Percentiles rank a stretch among this genome's conserved stretches.
Evolutionary conservation across 106 monocot species (phyloP).

Genomic region (Hemerocallis citrina): DNA sequence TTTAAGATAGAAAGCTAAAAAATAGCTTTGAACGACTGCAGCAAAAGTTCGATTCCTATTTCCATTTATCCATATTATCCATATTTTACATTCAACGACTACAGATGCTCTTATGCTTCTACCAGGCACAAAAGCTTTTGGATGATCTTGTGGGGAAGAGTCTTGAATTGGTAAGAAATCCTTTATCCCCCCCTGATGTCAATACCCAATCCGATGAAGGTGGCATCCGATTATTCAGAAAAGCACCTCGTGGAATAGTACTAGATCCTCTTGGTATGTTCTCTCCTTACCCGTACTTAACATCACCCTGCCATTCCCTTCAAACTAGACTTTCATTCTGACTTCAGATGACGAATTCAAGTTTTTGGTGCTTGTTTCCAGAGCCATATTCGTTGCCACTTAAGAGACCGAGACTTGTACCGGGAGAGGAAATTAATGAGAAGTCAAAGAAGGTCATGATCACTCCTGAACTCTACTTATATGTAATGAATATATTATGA

Average conservation of each 20-base stretch:
- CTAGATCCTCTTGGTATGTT: slow-evolving; percentile 41
- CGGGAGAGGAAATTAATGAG: slow-evolving; percentile 69
- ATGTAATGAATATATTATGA: not conserved
- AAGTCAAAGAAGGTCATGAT: slow-evolving; percentile 74
- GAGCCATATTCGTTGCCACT: slow-evolving; percentile 31
- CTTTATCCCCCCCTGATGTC: slow-evolving; percentile 7
- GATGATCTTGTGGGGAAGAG: slow-evolving; percentile 56
- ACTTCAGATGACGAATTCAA: slow-evolving; percentile 15
- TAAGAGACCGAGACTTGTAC: slow-evolving; percentile 70
- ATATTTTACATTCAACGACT: too few species aligned
- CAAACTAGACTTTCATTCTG: not conserved
- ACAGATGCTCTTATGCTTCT: not conserved
- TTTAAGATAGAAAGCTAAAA: too few species aligned
- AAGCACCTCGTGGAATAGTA: slow-evolving; percentile 63
- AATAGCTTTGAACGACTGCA: too few species aligned
- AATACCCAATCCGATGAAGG: slow-evolving; percentile 19
- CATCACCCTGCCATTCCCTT: not conserved
- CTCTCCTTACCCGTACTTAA: not conserved
- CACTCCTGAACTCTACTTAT: not conserved
- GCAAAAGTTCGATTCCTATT: too few species aligned
- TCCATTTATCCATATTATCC: too few species aligned
- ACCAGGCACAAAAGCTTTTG: slow-evolving; percentile 70
- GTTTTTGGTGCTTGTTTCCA: slow-evolving; percentile 24
- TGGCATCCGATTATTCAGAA: slow-evolving; percentile 58
- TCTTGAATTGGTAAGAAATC: slow-evolving; percentile 48